Evolutionary conservation across 2,329 filamentous ascomycete genomes (phyloP), one percentile per base, ranked within the genome.

Genomic region (Pseudocercospora vitis): DNA sequence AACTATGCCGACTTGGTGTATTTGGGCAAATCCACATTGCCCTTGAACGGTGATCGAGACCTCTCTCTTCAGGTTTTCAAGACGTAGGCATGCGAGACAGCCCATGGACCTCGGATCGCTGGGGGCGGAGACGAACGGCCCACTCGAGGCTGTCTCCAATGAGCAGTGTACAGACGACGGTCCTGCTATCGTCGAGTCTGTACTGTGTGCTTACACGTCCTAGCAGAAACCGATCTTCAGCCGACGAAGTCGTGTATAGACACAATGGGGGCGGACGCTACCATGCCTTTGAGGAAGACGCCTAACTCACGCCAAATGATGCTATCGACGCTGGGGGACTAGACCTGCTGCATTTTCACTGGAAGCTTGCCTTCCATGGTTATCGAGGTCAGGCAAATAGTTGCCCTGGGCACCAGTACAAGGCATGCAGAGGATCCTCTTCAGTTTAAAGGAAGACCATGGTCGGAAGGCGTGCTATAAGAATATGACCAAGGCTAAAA

Each of bases 331-430:
- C 48, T 4, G 48, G 21, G 3, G 33, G 48, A 18, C 48, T 49
- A 31, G 53, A 58, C 12, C 42, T 58, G 1, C 56, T 53, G 48
- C 56, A 58, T 39, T 48, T 40, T 23, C 42, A 31, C 23, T 58
- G 53, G 56, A 42, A 49, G n/a, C 50, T 48, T 12, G 47, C 28
- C 14, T 37, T 58, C 18, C 40, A 50, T 26, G 52, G 53, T 18
- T 48, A 61, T 70, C 32, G 65, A 64, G 65, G 63, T 59, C n/a
- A 60, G 65, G 8, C 60, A 59, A 7, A 71, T 74, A 28, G 60
- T 55, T 9, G 71, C 80, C 19, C 71, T 71, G 3, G 77, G 76
- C 31, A 73, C 71, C 5, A 68, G 71, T 2, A 63, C 67, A 6
- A 75, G 73, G 73, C 60, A 65, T 11, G 64, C 59, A 8, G 70